Evolutionary conservation across 2,329 filamentous ascomycete species (phyloP).

Genomic region (Fusarium poae): DNA sequence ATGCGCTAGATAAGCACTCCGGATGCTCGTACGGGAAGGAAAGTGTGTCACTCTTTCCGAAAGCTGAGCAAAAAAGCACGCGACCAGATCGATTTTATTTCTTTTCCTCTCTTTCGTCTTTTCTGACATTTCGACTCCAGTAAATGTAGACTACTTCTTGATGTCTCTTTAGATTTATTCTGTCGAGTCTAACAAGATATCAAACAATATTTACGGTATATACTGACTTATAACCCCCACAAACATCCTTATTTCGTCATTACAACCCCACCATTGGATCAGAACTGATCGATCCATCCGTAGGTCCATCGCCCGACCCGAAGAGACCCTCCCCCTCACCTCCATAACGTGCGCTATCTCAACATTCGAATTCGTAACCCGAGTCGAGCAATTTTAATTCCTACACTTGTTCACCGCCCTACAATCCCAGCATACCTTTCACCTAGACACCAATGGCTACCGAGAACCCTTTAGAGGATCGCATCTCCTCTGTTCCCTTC

Average conservation of each 20-base stretch:
- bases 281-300: slow-evolving; percentile 37
- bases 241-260: slow-evolving; percentile 41
- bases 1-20: slow-evolving; percentile 22
- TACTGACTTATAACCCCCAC: slow-evolving; percentile 9
- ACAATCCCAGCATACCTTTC: not conserved
- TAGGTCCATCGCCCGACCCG: slow-evolving; percentile 36
- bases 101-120: slow-evolving; percentile 1
- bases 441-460: slow-evolving; percentile 39
- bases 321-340: slow-evolving; percentile 36
- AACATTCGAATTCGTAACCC: slow-evolving; percentile 11
- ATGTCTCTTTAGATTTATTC: not conserved
- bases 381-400: slow-evolving; percentile 10
- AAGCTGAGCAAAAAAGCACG: slow-evolving; percentile 29
- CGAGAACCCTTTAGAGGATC: slow-evolving; percentile 48
- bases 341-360: slow-evolving; percentile 29
- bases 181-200: not conserved
- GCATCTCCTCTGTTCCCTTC: slow-evolving; percentile 54
- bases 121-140: not conserved
- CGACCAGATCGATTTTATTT: slow-evolving; percentile 24
- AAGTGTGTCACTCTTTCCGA: slow-evolving; percentile 17
- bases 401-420: not conserved
- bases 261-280: slow-evolving; percentile 37
- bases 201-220: not conserved
- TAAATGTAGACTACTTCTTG: not conserved
- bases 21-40: slow-evolving; percentile 15